Evolutionary conservation across 2,329 filamentous ascomycete genomes (phyloP).

Genomic region (Nemania sp.): DNA sequence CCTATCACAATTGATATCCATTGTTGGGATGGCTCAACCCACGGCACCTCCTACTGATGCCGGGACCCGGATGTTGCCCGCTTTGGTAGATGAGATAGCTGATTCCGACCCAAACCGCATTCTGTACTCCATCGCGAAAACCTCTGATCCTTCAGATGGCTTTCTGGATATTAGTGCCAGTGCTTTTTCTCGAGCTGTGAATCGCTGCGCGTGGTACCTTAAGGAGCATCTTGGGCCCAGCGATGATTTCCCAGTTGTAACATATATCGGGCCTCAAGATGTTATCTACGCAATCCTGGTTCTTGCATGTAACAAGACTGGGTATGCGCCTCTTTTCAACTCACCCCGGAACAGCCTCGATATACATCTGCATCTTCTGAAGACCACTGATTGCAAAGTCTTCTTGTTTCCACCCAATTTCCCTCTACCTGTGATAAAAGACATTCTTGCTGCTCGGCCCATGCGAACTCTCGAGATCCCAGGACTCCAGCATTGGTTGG

Average conservation of each 20-base stretch:
- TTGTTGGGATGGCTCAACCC: neutral
- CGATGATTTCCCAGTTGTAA: neutral
- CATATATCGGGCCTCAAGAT: neutral
- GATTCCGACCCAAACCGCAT: neutral
- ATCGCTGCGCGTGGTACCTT: neutral
- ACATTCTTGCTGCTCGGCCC: neutral
- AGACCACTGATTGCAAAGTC: neutral
- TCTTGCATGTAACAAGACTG: neutral
- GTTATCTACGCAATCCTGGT: neutral
- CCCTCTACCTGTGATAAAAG: neutral
- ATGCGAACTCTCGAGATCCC: neutral
- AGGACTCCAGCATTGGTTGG: neutral
- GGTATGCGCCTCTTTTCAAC: neutral
- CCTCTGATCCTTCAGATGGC: neutral
- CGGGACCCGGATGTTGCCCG: neutral
- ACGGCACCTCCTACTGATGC: neutral
- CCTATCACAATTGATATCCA: neutral
- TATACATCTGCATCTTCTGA: neutral
- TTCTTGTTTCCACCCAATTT: neutral
- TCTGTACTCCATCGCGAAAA: neutral
- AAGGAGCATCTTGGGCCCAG: neutral
- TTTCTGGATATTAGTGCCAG: neutral
- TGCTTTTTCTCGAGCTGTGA: neutral
- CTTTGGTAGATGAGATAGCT: neutral
- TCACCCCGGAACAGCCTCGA: neutral